A percentile compares a stretch with the other conserved stretches of the same genome.
Evolutionary conservation across 768 basidiomycete genomes (phyloP).

Genomic region (Chlorophyllum brunneum): DNA sequence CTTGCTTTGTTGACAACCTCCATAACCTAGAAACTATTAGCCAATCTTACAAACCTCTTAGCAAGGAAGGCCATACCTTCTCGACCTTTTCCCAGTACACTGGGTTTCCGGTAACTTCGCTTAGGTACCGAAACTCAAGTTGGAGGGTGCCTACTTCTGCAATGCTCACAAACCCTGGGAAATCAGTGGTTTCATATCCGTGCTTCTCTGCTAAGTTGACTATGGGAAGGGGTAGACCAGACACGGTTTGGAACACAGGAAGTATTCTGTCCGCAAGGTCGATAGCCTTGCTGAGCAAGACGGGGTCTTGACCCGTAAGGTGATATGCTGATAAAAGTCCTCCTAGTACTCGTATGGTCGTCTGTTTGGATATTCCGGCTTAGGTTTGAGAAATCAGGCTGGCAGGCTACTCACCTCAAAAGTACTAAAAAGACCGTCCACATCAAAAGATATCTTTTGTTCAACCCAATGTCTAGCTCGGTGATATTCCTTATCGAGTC

Average conservation of each 20-base stretch:
- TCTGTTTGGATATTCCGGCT: slow-evolving; percentile 38
- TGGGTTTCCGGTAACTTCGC: slow-evolving; percentile 69
- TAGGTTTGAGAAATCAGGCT: not conserved
- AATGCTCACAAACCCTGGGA: slow-evolving; percentile 63
- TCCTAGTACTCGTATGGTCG: slow-evolving; percentile 88
- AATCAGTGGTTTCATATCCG: slow-evolving; percentile 59
- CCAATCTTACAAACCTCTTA: not conserved
- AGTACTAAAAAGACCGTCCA: slow-evolving; percentile 76
- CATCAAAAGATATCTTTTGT: slow-evolving; percentile 65
- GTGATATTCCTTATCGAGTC: slow-evolving; percentile 70
- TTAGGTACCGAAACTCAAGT: slow-evolving; percentile 89
- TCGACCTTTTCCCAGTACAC: slow-evolving; percentile 82
- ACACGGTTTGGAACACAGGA: slow-evolving; percentile 75
- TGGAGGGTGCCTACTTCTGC: slow-evolving; percentile 90
- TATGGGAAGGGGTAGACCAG: slow-evolving; percentile 77
- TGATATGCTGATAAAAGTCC: slow-evolving; percentile 87
- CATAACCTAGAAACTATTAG: slow-evolving; percentile 45
- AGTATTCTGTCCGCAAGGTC: slow-evolving; percentile 88
- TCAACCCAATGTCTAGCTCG: slow-evolving; percentile 79
- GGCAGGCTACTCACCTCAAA: slow-evolving; percentile 69
- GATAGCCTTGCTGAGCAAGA: slow-evolving; percentile 72
- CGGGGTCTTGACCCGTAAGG: slow-evolving; percentile 59
- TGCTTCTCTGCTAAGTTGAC: slow-evolving; percentile 65
- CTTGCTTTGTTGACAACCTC: slow-evolving; percentile 58
- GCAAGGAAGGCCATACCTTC: slow-evolving; percentile 39